Conservation (phyloP, 768 basidiomycete genomes). For the Psilocybe subaeruginosa region DNA sequence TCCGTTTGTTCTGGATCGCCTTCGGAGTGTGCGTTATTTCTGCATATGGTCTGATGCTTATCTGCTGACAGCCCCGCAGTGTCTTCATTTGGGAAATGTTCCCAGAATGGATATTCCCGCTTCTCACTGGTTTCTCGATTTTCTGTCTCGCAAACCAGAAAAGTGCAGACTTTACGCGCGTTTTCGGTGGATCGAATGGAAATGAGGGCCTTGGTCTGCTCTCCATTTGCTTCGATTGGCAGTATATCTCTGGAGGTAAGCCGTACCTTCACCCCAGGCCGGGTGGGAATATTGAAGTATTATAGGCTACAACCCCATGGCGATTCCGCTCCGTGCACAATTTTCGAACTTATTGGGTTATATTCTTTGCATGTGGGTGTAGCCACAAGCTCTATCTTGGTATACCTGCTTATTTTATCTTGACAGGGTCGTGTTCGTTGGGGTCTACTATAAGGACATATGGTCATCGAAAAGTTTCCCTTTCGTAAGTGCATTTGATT, state of each 20-base stretch:
- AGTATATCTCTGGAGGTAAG: conserved; percentile 51
- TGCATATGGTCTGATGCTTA: conserved; percentile 3
- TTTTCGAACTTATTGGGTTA: conserved; percentile 51
- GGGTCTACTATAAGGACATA: conserved; percentile 56
- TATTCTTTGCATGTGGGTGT: conserved; percentile 48
- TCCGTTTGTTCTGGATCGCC: conserved; percentile 54
- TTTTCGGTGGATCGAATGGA: conserved; percentile 67
- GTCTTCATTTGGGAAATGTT: conserved; percentile 55
- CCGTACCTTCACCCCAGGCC: background rate
- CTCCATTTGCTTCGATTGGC: conserved; percentile 65
- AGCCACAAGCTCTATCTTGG: background rate
- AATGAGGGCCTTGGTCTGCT: conserved; percentile 69
- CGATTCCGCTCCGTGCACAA: conserved; percentile 56
- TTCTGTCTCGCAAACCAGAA: conserved; percentile 59
- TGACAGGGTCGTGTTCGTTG: conserved; percentile 44
- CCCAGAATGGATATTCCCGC: conserved; percentile 62
- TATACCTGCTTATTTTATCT: background rate
- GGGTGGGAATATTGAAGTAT: background rate
- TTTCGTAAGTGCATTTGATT: conserved; percentile 23
- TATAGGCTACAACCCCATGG: conserved; percentile 45
- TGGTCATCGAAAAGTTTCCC: conserved; percentile 47
- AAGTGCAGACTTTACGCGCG: conserved; percentile 48
- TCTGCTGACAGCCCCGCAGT: conserved; percentile 21
- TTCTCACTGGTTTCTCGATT: conserved; percentile 57
- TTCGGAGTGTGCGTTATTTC: conserved; percentile 35